phyloP scores from a whole-genome alignment of 768 basidiomycete genomes.

The Suillus subalutaceus region DNA sequence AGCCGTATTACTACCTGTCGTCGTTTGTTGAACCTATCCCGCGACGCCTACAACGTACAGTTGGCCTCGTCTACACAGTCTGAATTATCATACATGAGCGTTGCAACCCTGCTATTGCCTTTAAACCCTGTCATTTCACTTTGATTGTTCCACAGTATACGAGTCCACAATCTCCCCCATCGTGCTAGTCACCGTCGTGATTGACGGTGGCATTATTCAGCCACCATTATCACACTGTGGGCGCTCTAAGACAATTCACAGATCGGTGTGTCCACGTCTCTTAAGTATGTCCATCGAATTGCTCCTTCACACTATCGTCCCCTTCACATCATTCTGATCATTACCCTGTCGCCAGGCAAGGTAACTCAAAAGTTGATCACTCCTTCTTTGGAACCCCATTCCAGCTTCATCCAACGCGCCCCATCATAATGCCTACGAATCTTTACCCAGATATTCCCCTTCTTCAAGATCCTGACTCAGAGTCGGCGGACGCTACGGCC shows the following conservation, averaged over 20 bases:
- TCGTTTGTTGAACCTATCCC: too few relatives aligned
- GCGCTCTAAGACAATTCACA: not conserved
- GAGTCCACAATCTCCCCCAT: not conserved
- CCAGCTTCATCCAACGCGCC: not conserved
- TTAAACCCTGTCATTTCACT: not conserved
- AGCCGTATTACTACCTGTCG: too few relatives aligned
- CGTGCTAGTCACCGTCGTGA: not conserved
- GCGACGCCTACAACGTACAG: too few relatives aligned
- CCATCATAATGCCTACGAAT: not conserved
- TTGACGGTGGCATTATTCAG: not conserved
- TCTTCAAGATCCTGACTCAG: not conserved
- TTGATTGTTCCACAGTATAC: not conserved
- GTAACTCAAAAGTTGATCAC: conserved; percentile 12
- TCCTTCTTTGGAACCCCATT: not conserved
- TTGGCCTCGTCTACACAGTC: too few relatives aligned
- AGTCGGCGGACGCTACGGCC: not conserved
- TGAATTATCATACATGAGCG: too few relatives aligned
- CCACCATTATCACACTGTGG: not conserved
- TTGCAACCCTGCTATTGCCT: too few relatives aligned
- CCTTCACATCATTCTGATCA: not conserved
- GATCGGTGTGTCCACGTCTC: conserved; percentile 12
- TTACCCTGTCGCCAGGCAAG: conserved; percentile 12
- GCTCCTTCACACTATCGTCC: not conserved
- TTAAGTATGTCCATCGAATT: not conserved
- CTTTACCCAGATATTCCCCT: not conserved